phyloP scores from a whole-genome alignment of 2,329 filamentous ascomycete genomes.

The Neofusicoccum cordaticola region DNA sequence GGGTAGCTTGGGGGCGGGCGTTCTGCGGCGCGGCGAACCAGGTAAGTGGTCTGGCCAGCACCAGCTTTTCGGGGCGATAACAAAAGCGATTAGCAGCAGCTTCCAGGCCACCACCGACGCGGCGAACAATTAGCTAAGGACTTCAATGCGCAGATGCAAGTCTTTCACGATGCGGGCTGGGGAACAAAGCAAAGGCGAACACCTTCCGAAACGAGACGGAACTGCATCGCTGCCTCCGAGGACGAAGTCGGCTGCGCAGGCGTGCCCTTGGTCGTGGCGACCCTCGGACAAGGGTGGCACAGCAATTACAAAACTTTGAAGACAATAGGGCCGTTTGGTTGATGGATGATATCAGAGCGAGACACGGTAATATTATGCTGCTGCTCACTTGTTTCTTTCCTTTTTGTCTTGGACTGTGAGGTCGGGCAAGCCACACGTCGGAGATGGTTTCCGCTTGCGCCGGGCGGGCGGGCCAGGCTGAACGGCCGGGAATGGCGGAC shows the following conservation, averaged over 20 bases:
- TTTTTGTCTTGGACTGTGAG: constrained; percentile 2
- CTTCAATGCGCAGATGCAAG: background rate
- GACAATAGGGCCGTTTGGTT: background rate
- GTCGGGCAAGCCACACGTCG: constrained; percentile 1
- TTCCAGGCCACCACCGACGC: background rate
- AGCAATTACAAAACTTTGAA: constrained; percentile 16
- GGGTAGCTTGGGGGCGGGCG: constrained; percentile 1
- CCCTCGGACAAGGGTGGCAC: constrained; percentile 9
- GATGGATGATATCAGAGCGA: constrained; percentile 7
- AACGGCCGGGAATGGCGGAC: background rate
- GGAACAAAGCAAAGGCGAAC: constrained; percentile 3
- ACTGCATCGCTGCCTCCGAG: background rate
- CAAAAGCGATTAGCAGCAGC: background rate
- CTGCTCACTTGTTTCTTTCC: background rate
- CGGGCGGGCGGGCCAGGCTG: background rate
- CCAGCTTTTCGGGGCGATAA: background rate
- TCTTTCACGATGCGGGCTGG: background rate
- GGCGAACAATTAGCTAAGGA: background rate
- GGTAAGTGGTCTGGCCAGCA: background rate
- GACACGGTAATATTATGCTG: constrained; percentile 7
- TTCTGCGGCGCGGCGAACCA: background rate
- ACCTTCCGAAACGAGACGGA: constrained; percentile 10
- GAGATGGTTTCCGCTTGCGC: background rate
- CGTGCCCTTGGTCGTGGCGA: background rate
- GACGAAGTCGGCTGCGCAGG: background rate